Base-by-base conservation (phyloP, 768 basidiomycete species). In the Boletus edulis region DNA sequence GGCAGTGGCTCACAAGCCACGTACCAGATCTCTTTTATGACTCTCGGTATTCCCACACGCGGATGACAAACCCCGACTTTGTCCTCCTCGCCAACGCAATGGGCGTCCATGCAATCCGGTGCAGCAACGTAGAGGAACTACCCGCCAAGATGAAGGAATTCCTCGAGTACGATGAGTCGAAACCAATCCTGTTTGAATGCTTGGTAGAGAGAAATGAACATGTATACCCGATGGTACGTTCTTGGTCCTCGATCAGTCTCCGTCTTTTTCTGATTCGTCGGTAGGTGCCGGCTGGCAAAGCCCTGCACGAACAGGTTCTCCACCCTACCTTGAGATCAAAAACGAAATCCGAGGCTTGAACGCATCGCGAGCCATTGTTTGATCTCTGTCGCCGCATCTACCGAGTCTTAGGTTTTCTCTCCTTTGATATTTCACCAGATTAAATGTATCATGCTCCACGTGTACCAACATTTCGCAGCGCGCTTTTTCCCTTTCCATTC, bases 141-240 rank as follows among this genome's bases (percentile, higher is more conserved):
- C 92, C 94, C 0, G 84, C 81, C 35, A 97, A 90, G 81, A 98
- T 99, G 96, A 94, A 94, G 78, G 94, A 98, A 79, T 95, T 99
- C 76, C 78, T 99, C 60, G 95, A 95, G 75, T 96, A 95, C 69
- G 91, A 96, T 62, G 85, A 82, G 54, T 81, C 79, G 54, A 87
- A 83, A 73, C 97, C 97, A 4, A 81, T 98, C 40, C 72, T 99
- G 58, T 76, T 99, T 79, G 97, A 99, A 74, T 96, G 93, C 68
- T 40, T 86, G 49, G 91, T 98, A 45, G 86, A 89, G 73, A 81
- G 77, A 66, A 83, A 83, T 59, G 93, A 94, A 73, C 91, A 94
- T 69, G 91, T 94, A 61, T 92, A 89, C 81, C 91, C 92, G 8
- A 93, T 94, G 91, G 91, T 91, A 54, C 54, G 78, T 61, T 37